Base-by-base conservation (phyloP, 2,329 filamentous ascomycete species). In the Diaporthe aspalathi region DNA sequence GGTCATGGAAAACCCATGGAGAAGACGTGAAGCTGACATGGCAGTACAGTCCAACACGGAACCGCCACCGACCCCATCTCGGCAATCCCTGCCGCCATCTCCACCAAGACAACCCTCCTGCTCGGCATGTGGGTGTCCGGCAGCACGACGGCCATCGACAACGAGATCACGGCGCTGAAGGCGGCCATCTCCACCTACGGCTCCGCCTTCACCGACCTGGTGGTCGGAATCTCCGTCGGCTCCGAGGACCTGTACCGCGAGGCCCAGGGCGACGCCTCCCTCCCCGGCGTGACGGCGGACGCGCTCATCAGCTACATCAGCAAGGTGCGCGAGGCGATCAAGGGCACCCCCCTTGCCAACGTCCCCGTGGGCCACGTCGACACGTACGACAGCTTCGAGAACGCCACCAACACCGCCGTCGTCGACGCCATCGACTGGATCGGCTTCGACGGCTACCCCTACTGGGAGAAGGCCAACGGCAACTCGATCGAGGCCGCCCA, bases 61-160 rank as follows among this genome's bases (percentile, higher is more conserved):
- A 91, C 91, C 6, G 81, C 87, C 74, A 87, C 89, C 76, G 92
- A 95, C 81, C 94, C 94, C 67, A 85, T 97, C 78, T 85, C 94
- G 84, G 94, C 94, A 52, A 89, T 95, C 83, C 93, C 94, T 83
- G 91, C 91, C 45, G 90, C 91, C 76, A 84, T 91, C 56, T 82
- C 85, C 72, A 90, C 89, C 73, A 84, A 89, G 53, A 90, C 88
- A 81, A 70, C 56, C 29, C 67, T 93, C 54, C 87, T 92, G 45
- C 89, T 91, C 66, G 90, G 91, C 74, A 83, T 92, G 77, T 93
- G 91, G 91, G 80, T 86, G 62, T 87, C 86, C 22, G 87, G 87
- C 75, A 91, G 90, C 65, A 83, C 83, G 54, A 80, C 80, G 68
- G 88, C 85, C 79, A 92, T 87, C 79, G 81, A 85, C 74, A 84